Evolutionary conservation across 1,139 yeast genomes (phyloP).

Genomic region (Hyphopichia khmerensis): DNA sequence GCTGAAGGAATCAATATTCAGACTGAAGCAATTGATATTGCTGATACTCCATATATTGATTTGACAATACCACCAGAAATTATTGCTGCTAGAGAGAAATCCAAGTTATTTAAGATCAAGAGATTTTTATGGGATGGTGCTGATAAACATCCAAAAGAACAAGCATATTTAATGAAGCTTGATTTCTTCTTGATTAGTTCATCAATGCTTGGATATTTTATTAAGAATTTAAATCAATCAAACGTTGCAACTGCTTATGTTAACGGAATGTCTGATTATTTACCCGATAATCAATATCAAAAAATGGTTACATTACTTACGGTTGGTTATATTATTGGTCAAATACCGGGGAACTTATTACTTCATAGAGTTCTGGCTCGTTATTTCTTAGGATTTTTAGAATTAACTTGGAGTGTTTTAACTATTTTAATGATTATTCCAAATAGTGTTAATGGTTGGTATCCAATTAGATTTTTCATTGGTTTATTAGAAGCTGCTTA

Average conservation of each 20-base stretch:
- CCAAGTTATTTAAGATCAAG: slow-evolving; percentile 14
- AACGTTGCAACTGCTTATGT: slow-evolving; percentile 57
- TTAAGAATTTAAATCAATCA: slow-evolving; percentile 41
- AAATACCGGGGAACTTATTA: slow-evolving; percentile 56
- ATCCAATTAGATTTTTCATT: slow-evolving; percentile 56
- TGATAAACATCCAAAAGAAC: slow-evolving; percentile 47
- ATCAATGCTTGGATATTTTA: slow-evolving; percentile 42
- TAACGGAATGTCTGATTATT: slow-evolving; percentile 61
- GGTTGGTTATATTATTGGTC: slow-evolving; percentile 60
- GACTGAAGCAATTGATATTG: not conserved
- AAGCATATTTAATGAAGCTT: slow-evolving; percentile 37
- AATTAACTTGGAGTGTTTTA: slow-evolving; percentile 56
- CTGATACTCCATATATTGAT: slow-evolving; percentile 26
- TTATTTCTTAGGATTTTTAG: slow-evolving; percentile 53
- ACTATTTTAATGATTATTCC: slow-evolving; percentile 52
- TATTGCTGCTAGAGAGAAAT: slow-evolving; percentile 6
- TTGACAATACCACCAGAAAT: slow-evolving; percentile 32
- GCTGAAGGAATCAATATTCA: not conserved
- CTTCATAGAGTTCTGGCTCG: slow-evolving; percentile 54
- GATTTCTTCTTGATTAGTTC: slow-evolving; percentile 46
- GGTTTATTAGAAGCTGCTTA: slow-evolving; percentile 61
- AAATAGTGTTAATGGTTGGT: slow-evolving; percentile 41
- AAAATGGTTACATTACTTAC: slow-evolving; percentile 54
- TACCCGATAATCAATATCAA: slow-evolving; percentile 54
- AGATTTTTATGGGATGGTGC: slow-evolving; percentile 48